Percentiles rank a stretch among this genome's conserved stretches.
Conservation (phyloP, 306 rosid genomes). For the Vigna reflexopilosa region DNA sequence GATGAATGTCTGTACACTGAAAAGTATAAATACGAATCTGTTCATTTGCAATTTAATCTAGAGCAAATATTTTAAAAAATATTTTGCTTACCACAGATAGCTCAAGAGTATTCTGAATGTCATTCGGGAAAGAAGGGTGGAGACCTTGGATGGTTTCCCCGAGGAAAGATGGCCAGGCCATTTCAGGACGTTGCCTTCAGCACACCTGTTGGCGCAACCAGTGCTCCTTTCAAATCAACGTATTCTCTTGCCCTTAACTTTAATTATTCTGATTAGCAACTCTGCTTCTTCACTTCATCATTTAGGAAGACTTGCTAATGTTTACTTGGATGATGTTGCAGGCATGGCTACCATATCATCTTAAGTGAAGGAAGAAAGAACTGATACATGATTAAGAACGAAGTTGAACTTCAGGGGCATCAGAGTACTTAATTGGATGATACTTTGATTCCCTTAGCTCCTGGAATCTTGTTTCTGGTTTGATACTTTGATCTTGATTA, state of each 20-base stretch:
- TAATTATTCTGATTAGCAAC: slow-evolving; percentile 14
- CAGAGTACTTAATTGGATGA: slow-evolving; percentile 9
- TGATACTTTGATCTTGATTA: slow-evolving; percentile 21
- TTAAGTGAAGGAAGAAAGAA: slow-evolving; percentile 92
- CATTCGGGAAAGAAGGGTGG: slow-evolving; percentile 99
- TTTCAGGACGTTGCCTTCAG: slow-evolving; percentile 94
- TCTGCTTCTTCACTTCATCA: slow-evolving; percentile 1
- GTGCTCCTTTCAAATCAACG: slow-evolving; percentile 96
- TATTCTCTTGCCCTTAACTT: slow-evolving; percentile 39
- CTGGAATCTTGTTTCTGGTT: slow-evolving; percentile 15
- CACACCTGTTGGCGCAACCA: slow-evolving; percentile 82
- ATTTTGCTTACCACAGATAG: slow-evolving; percentile 58
- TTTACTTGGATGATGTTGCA: slow-evolving; percentile 51
- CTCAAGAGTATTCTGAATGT: slow-evolving; percentile 93
- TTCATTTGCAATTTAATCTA: neutral
- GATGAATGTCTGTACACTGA: slow-evolving; percentile 19
- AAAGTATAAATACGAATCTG: slow-evolving; percentile 11
- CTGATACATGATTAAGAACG: slow-evolving; percentile 47
- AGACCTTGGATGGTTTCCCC: slow-evolving; percentile 98
- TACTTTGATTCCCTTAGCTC: neutral
- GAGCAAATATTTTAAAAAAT: slow-evolving; percentile 12
- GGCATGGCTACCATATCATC: slow-evolving; percentile 97
- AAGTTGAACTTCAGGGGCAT: slow-evolving; percentile 38
- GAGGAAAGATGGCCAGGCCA: slow-evolving; percentile 99
- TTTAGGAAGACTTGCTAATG: slow-evolving; percentile 18